These are phyloP conservation scores for Fusarium sp. DNA, from an alignment of 2,329 filamentous ascomycete genomes.

Conservation along the genomic window DNA sequence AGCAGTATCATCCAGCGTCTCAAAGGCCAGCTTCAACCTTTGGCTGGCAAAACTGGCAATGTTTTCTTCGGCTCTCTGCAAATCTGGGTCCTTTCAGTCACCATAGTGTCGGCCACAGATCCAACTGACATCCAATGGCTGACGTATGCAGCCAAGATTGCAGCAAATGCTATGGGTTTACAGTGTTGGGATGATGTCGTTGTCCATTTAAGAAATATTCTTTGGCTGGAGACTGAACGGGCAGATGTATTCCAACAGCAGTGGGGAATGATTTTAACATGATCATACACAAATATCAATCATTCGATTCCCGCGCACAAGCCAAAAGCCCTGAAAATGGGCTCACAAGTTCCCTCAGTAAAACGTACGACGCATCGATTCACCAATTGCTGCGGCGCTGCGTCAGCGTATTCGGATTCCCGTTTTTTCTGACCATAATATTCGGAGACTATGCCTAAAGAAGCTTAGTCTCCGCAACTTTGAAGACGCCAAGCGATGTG, in stretches of 20 bases:
- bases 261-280: slow-evolving; percentile 30
- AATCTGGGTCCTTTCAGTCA: slow-evolving; percentile 57
- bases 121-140: slow-evolving; percentile 48
- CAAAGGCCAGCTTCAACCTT: slow-evolving; percentile 43
- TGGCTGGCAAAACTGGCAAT: slow-evolving; percentile 3
- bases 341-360: background rate
- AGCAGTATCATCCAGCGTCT: slow-evolving; percentile 50
- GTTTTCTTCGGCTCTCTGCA: slow-evolving; percentile 43
- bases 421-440: background rate
- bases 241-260: slow-evolving; percentile 18
- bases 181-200: slow-evolving; percentile 33
- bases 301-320: background rate
- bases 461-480: slow-evolving; percentile 36
- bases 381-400: background rate
- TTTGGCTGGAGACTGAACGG: slow-evolving; percentile 34
- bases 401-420: slow-evolving; percentile 24
- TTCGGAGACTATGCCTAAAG: slow-evolving; percentile 49
- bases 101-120: slow-evolving; percentile 51
- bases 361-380: background rate
- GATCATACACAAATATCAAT: background rate
- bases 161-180: slow-evolving; percentile 8
- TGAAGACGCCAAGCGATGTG: background rate
- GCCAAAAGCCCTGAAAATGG: background rate
- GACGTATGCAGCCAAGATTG: slow-evolving; percentile 31
- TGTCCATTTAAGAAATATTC: slow-evolving; percentile 12